A percentile compares a stretch with the other conserved stretches of the same genome.
Evolutionary conservation across 2,329 filamentous ascomycete species (phyloP).

Genomic region (Neonectria faginata): DNA sequence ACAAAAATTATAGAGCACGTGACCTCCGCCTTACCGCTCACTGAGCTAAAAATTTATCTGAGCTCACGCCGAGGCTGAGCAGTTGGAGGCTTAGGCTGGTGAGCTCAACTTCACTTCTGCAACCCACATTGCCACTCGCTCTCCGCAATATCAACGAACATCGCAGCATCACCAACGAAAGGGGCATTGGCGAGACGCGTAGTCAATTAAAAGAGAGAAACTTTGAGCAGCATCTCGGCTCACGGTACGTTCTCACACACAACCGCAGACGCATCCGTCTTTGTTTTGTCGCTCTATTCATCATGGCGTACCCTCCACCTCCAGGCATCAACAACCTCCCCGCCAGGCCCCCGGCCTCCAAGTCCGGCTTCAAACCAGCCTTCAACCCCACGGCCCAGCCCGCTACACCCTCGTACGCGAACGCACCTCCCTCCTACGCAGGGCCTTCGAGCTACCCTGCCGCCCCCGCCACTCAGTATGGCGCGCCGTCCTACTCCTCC

Average conservation of each 20-base stretch:
- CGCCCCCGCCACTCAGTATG: conserved; percentile 57
- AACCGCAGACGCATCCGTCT: conserved; percentile 38
- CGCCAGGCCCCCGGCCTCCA: conserved; percentile 77
- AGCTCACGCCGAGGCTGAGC: conserved; percentile 34
- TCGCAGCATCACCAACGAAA: conserved; percentile 12
- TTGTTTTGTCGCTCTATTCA: conserved; percentile 61
- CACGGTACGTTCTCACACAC: conserved; percentile 62
- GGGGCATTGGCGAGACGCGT: not conserved
- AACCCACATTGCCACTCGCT: conserved; percentile 27
- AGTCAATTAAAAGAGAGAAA: conserved; percentile 24
- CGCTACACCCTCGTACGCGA: conserved; percentile 55
- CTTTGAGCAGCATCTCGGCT: conserved; percentile 56
- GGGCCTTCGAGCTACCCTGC: conserved; percentile 51
- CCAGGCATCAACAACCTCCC: conserved; percentile 78
- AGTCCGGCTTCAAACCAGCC: conserved; percentile 60
- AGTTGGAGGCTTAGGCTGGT: not conserved
- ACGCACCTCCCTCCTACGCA: conserved; percentile 43
- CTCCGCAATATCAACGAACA: conserved; percentile 10
- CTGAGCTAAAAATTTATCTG: conserved; percentile 23
- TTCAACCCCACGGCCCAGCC: conserved; percentile 57
- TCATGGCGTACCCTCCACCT: conserved; percentile 89
- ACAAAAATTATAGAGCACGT: conserved; percentile 9
- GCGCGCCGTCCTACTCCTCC: conserved; percentile 54
- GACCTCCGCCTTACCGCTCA: conserved; percentile 19
- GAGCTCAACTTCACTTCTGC: conserved; percentile 13